These are phyloP conservation scores for Candida krabiensis DNA, from an alignment of 805 yeast genomes.

Conservation along the genomic window DNA sequence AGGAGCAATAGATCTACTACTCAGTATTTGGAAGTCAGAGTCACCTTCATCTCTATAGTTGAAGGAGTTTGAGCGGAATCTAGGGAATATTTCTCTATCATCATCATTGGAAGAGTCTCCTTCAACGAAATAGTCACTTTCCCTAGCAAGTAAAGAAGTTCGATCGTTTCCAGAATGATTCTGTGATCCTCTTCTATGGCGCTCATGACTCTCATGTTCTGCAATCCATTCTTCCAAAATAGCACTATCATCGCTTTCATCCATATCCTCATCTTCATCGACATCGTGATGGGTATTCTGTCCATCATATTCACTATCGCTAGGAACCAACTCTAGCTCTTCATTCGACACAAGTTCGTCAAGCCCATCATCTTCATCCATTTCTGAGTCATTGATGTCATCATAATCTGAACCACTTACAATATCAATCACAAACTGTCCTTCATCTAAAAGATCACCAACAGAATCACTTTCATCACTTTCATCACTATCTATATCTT, in stretches of 20 bases:
- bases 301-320: constrained; percentile 16
- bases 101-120: constrained; percentile 17
- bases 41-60: constrained; percentile 9
- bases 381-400: constrained; percentile 17
- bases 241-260: constrained; percentile 28
- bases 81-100: constrained; percentile 10
- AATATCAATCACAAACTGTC: constrained; percentile 28
- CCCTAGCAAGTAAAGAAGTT: constrained; percentile 5
- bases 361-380: constrained; percentile 25
- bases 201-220: constrained; percentile 28
- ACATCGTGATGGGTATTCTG: constrained; percentile 26
- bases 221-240: constrained; percentile 34
- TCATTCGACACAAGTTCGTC: constrained; percentile 21
- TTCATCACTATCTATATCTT: constrained; percentile 19
- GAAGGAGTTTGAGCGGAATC: constrained; percentile 9
- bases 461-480: constrained; percentile 21
- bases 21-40: constrained; percentile 9
- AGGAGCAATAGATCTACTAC: constrained; percentile 8
- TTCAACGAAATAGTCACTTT: constrained; percentile 9
- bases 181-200: constrained; percentile 15
- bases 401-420: constrained; percentile 29
- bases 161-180: constrained; percentile 4
- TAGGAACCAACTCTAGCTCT: constrained; percentile 18
- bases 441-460: constrained; percentile 27
- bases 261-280: constrained; percentile 18